Evolutionary conservation across 176 grass and related monocot genomes (phyloP).

Genomic region (Rhynchospora tenuis): DNA sequence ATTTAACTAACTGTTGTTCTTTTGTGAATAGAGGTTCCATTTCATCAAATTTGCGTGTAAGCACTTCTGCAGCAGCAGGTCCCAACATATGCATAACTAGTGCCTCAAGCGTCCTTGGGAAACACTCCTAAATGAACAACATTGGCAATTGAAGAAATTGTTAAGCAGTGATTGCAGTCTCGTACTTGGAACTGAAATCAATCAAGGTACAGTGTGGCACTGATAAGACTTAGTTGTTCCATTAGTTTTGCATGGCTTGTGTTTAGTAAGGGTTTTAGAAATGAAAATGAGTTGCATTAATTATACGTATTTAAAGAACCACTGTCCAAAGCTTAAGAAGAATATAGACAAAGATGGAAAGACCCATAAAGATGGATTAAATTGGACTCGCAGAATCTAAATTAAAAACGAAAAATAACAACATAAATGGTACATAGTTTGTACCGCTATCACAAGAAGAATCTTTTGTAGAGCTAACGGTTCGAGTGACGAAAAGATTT

Average conservation of each 20-base stretch:
- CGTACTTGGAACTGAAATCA: background rate
- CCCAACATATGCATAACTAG: conserved; percentile 71
- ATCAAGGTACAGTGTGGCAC: background rate
- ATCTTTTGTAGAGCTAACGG: conserved; percentile 53
- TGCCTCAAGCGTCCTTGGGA: conserved; percentile 79
- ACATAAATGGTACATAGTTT: background rate
- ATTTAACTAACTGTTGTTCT: conserved; percentile 62
- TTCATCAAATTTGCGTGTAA: conserved; percentile 92
- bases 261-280: background rate
- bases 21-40: conserved; percentile 64
- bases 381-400: background rate
- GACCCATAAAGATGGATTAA: background rate
- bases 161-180: background rate
- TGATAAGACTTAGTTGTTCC: background rate
- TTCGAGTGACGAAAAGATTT: conserved; percentile 59
- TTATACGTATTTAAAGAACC: background rate
- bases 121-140: conserved; percentile 50
- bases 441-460: conserved; percentile 76
- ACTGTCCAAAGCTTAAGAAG: background rate
- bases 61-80: conserved; percentile 83
- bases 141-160: background rate
- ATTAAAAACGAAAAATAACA: background rate
- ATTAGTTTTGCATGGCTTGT: background rate
- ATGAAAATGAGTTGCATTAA: background rate
- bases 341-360: background rate